phyloP scores from a whole-genome alignment of 2,329 filamentous ascomycete genomes.

The Aspergillus tamarii region DNA sequence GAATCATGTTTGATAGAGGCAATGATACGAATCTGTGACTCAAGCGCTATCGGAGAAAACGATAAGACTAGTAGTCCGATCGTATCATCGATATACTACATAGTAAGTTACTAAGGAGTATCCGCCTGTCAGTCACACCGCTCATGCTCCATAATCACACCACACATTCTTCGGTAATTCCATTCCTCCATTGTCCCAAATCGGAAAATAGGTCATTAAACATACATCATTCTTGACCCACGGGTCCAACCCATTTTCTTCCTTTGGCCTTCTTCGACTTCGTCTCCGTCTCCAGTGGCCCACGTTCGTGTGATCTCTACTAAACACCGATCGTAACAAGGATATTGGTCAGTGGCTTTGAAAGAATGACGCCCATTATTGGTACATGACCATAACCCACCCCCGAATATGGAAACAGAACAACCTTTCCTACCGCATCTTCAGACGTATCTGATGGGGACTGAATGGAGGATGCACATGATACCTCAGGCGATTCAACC shows the following conservation, averaged over 20 bases:
- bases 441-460: background rate
- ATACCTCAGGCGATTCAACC: conserved; percentile 2
- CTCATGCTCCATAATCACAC: conserved; percentile 28
- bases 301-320: conserved; percentile 19
- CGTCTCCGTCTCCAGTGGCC: conserved; percentile 14
- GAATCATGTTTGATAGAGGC: background rate
- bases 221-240: conserved; percentile 13
- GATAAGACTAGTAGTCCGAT: conserved; percentile 1
- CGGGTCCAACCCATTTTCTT: conserved; percentile 9
- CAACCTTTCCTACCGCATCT: background rate
- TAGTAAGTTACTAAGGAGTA: too few relatives aligned
- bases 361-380: conserved; percentile 14
- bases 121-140: conserved; percentile 31
- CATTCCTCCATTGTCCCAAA: conserved; percentile 4
- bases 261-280: background rate
- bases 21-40: background rate
- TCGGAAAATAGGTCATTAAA: background rate
- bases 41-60: background rate
- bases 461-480: background rate
- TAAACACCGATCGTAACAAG: conserved; percentile 11
- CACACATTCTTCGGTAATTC: conserved; percentile 18
- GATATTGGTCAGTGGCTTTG: conserved; percentile 8
- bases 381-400: background rate
- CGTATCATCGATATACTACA: background rate
- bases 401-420: background rate